Base-by-base conservation (phyloP, 805 yeast species). In the Kregervanrija fluxuum region DNA sequence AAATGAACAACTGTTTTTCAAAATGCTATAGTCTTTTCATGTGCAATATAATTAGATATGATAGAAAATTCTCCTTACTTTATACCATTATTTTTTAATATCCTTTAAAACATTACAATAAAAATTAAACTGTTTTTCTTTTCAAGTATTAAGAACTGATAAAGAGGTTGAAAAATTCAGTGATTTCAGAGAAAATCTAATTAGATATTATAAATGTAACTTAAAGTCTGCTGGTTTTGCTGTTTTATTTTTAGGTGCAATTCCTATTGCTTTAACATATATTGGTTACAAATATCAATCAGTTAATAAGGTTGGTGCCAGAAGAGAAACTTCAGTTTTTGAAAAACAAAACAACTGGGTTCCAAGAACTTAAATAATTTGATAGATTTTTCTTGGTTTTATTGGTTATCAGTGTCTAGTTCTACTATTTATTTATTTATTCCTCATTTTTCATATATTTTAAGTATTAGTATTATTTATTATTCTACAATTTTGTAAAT, bases 201-300 rank as follows among this genome's bases (percentile, higher is more conserved):
- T 61, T 37, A 54, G 50, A 38, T 53, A 56, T 47, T 64, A 62
- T 51, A 62, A 54, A 45, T 56, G 56, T 53, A 62, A 56, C 43
- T 41, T 56, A 11, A 64, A 53, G 44, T 57, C 66, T 2, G 56
- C 61, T 8, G 46, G 55, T 6, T 43, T 54, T 39, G 64, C 63
- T 2, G 37, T 59, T 12, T 38, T 61, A 11, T 62, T 59, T 52
- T 49, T 64, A 33, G 62, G 61, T 35, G 60, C 51, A 10, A 52
- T 64, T 30, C 68, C 68, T 5, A 62, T 59, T 35, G 56, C 56
- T n/a, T 48, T 64, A 35, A 50, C 56, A 28, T 64, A 61, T 41
- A 50, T 58, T 33, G 64, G 64, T 11, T 62, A 58, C 48, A 57
- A 62, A 40, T 60, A 59, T 37, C 66, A 64, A 47, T 43, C 48